Evolutionary conservation across 1,284 basidiomycete genomes (phyloP).

Genomic region (Rhodotorula sp.): DNA sequence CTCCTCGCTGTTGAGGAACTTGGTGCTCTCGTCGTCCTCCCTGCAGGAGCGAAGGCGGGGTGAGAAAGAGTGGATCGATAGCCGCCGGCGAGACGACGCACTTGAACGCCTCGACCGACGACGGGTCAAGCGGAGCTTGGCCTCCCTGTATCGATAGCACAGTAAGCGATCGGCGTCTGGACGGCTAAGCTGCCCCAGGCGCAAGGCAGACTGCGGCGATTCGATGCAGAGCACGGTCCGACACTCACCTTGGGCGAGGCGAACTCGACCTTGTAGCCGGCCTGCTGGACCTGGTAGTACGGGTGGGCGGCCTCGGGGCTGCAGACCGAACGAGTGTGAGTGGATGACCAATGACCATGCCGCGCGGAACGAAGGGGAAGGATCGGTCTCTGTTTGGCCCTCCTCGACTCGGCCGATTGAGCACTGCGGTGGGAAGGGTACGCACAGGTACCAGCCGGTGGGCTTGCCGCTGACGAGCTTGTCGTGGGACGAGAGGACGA

Average conservation of each 20-base stretch:
- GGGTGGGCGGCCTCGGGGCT: constrained; percentile 74
- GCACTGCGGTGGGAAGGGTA: no score
- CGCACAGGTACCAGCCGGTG: constrained; percentile 55
- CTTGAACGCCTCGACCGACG: constrained; percentile 59
- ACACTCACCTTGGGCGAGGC: constrained; percentile 59
- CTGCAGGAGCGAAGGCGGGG: constrained; percentile 56
- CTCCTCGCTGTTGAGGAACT: constrained; percentile 65
- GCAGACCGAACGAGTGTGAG: constrained; percentile 45
- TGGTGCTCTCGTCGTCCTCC: constrained; percentile 60
- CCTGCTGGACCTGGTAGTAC: constrained; percentile 65
- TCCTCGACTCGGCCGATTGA: no score
- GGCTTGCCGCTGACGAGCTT: constrained; percentile 61
- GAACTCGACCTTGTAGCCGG: constrained; percentile 65
- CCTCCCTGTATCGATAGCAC: constrained; percentile 54
- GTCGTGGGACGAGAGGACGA: constrained; percentile 71
- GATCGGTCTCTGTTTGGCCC: no score
- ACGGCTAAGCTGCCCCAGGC: neutral
- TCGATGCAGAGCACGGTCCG: neutral
- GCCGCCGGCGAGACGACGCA: neutral
- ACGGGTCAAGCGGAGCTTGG: constrained; percentile 68
- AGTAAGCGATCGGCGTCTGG: no score
- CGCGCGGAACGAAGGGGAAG: neutral
- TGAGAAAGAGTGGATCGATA: neutral
- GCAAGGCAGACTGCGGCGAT: neutral
- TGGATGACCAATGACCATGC: neutral